A percentile compares a stretch with the other conserved stretches of the same genome.
These are phyloP conservation scores for Prunus campanulata DNA, from an alignment of 306 rosid genomes.

Conservation along the genomic window DNA sequence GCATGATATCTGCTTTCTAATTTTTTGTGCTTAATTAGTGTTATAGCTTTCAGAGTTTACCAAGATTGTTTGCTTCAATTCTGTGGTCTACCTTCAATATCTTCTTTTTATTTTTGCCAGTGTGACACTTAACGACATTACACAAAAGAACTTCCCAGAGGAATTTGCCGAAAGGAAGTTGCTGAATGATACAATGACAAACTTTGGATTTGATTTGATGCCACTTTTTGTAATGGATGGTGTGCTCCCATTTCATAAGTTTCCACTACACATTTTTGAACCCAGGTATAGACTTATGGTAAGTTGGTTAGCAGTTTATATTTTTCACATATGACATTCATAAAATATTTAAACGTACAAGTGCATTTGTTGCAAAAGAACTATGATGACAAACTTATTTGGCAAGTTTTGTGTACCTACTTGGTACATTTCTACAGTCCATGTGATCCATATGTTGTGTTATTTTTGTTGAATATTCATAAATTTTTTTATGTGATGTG, in stretches of 20 bases:
- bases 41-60: too few relatives aligned
- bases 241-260: slow-evolving; percentile 85
- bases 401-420: neutral
- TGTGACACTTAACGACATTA: too few relatives aligned
- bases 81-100: too few relatives aligned
- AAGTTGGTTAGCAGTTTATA: slow-evolving; percentile 31
- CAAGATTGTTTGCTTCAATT: too few relatives aligned
- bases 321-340: too few relatives aligned
- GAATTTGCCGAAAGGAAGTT: too few relatives aligned
- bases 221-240: slow-evolving; percentile 99
- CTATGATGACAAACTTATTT: neutral
- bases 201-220: neutral
- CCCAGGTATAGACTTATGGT: slow-evolving; percentile 98
- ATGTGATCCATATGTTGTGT: neutral
- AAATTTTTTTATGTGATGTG: neutral
- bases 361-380: neutral
- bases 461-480: neutral
- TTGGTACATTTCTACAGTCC: neutral
- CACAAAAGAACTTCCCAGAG: too few relatives aligned
- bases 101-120: too few relatives aligned
- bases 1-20: too few relatives aligned
- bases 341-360: neutral
- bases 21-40: too few relatives aligned
- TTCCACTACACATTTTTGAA: slow-evolving; percentile 90
- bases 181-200: too few relatives aligned